Evolutionary conservation across 2,329 filamentous ascomycete species (phyloP).

Genomic region (Orbilia javanica): DNA sequence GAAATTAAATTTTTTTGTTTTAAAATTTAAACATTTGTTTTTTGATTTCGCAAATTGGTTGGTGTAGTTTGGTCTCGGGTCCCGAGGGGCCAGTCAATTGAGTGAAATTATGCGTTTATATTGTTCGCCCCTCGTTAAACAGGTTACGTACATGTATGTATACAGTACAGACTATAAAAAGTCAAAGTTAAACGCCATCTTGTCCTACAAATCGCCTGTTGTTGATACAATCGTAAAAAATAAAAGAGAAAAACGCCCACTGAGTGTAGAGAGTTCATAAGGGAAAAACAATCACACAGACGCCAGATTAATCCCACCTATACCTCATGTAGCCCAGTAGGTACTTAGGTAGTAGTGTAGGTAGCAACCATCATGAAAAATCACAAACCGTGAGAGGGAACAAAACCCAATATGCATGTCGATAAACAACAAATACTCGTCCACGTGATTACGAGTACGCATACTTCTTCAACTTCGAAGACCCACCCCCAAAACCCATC

Average conservation of each 20-base stretch:
- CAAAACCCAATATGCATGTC: not conserved
- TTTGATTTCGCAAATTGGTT: no score
- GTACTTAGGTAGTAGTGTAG: no score
- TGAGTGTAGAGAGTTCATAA: slow-evolving; percentile 35
- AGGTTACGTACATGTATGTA: not conserved
- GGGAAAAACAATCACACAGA: not conserved
- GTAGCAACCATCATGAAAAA: not conserved
- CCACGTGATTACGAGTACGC: slow-evolving; percentile 29
- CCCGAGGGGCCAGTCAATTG: no score
- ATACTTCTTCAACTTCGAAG: slow-evolving; percentile 32
- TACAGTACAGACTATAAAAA: not conserved
- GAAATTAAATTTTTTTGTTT: not conserved
- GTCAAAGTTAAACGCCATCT: not conserved
- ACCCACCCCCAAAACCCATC: not conserved
- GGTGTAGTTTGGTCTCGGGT: no score
- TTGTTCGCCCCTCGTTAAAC: not conserved
- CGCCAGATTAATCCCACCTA: not conserved
- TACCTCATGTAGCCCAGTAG: no score
- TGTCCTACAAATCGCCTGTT: slow-evolving; percentile 10
- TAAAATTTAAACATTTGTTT: no score
- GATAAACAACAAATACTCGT: not conserved
- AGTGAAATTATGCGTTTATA: not conserved
- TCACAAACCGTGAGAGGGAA: not conserved
- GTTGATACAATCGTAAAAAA: slow-evolving; percentile 1
- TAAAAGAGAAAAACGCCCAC: slow-evolving; percentile 13